Base-by-base conservation (phyloP, 2,329 filamentous ascomycete species). In the Shiraia sp. region DNA sequence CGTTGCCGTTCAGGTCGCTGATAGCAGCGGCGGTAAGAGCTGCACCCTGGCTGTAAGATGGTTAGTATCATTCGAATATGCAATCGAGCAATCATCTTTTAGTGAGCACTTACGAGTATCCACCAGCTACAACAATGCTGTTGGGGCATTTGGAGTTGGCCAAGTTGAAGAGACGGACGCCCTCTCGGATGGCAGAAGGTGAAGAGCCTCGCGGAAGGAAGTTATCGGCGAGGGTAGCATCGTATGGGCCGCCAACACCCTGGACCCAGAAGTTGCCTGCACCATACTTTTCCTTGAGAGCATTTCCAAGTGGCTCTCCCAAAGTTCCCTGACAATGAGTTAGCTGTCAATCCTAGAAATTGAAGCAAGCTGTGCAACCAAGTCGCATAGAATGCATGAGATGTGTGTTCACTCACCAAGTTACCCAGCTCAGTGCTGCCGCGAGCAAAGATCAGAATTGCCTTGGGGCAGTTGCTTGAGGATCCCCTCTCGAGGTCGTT, bases 71-170 rank as follows among this genome's bases (percentile, higher is more conserved):
- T n/a, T n/a, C n/a, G n/a, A n/a, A n/a, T n/a, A n/a, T n/a, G n/a
- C n/a, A n/a, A n/a, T n/a, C n/a, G n/a, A n/a, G n/a, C n/a, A n/a
- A n/a, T n/a, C n/a, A n/a, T n/a, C n/a, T n/a, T n/a, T n/a, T n/a
- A n/a, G n/a, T n/a, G 16, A 26, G 24, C 9, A 62, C 67, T 26
- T 67, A 72, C 58, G 66, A 71, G 51, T 74, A 75, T 4, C 71
- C 72, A 13, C 68, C 68, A 12, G 65, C 61, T 12, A 73, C 63
- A 30, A 75, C 52, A 10, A 57, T 59, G 4, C 68, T 66, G 42
- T 57, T 42, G 5, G 69, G 69, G 47, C 72, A 74, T 28, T 71
- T 66, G 4, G 47, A 53, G 31, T 65, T 65, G 3, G 67, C 71
- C 27, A 64, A 36, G 8, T 59, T 59, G 53, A 73, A 65, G 12